A percentile compares a stretch with the other conserved stretches of the same genome.
Conservation (phyloP, 1,139 yeast genomes). For the Lodderomyces metapsilosis region DNA sequence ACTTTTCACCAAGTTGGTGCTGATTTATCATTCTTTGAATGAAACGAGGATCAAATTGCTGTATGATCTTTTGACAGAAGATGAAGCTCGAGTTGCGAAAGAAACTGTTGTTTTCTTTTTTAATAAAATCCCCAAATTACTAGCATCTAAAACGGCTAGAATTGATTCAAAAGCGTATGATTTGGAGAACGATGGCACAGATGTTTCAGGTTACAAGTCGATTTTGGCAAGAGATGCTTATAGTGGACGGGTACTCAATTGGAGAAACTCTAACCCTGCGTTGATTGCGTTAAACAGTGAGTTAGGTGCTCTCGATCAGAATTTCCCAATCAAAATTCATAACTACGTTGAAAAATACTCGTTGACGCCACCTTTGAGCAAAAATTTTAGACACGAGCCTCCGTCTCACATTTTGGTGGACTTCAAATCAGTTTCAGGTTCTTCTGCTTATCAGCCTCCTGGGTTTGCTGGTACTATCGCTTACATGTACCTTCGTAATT, state of each 20-base stretch:
- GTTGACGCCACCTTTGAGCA: slow-evolving; percentile 45
- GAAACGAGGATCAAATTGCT: slow-evolving; percentile 60
- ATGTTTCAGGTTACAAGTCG: slow-evolving; percentile 75
- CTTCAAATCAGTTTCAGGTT: slow-evolving; percentile 68
- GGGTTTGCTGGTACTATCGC: slow-evolving; percentile 75
- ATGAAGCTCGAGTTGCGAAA: slow-evolving; percentile 55
- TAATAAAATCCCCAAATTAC: slow-evolving; percentile 65
- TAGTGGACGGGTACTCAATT: slow-evolving; percentile 62
- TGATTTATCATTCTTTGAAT: slow-evolving; percentile 58
- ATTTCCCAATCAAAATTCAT: slow-evolving; percentile 59
- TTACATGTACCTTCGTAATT: slow-evolving; percentile 68
- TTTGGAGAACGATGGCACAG: slow-evolving; percentile 47
- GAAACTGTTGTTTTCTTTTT: slow-evolving; percentile 62
- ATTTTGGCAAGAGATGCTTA: slow-evolving; percentile 60
- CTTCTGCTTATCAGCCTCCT: slow-evolving; percentile 60
- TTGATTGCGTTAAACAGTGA: slow-evolving; percentile 66
- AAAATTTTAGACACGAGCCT: slow-evolving; percentile 48
- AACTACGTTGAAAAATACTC: slow-evolving; percentile 29
- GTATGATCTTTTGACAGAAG: slow-evolving; percentile 55
- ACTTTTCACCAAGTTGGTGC: slow-evolving; percentile 53
- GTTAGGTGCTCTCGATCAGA: slow-evolving; percentile 69
- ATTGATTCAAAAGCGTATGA: slow-evolving; percentile 39
- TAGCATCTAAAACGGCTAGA: slow-evolving; percentile 49
- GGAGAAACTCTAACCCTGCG: slow-evolving; percentile 47
- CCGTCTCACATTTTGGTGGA: slow-evolving; percentile 82